Percentiles rank a stretch among this genome's conserved stretches.
Evolutionary conservation across 2,329 filamentous ascomycete species (phyloP).

Genomic region (Colletotrichum sp.): DNA sequence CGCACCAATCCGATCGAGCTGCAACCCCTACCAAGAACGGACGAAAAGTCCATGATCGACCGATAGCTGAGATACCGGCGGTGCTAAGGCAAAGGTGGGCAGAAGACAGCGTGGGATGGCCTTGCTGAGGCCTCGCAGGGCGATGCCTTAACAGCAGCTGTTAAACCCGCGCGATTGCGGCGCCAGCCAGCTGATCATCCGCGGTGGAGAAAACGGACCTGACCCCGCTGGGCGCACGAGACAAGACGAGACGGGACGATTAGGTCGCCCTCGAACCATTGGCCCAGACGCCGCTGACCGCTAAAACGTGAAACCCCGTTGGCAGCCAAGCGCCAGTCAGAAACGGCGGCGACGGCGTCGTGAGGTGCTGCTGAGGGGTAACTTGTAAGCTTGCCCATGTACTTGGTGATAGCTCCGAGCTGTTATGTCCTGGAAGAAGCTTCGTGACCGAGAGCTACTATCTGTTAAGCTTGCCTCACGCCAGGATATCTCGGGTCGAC

Average conservation of each 20-base stretch:
- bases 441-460: neutral
- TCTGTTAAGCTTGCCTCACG: neutral
- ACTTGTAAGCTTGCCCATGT: neutral
- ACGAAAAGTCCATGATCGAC: neutral
- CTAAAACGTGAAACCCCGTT: constrained; percentile 20
- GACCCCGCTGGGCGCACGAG: constrained; percentile 14
- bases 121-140: constrained; percentile 6
- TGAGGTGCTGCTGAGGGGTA: constrained; percentile 1
- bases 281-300: constrained; percentile 18
- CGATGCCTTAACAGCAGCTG: constrained; percentile 4
- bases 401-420: neutral
- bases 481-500: constrained; percentile 1
- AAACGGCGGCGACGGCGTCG: neutral
- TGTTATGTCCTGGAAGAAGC: neutral
- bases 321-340: constrained; percentile 13
- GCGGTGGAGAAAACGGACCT: constrained; percentile 18
- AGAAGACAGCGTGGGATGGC: neutral
- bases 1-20: constrained; percentile 15
- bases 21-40: neutral
- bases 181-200: constrained; percentile 23
- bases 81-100: neutral
- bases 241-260: constrained; percentile 15
- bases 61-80: neutral
- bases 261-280: constrained; percentile 8
- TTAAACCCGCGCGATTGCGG: constrained; percentile 12